Percentiles rank a stretch among this genome's conserved stretches.
These are phyloP conservation scores for Aureobasidium melanogenum DNA, from an alignment of 2,329 filamentous ascomycete species.

Conservation along the genomic window DNA sequence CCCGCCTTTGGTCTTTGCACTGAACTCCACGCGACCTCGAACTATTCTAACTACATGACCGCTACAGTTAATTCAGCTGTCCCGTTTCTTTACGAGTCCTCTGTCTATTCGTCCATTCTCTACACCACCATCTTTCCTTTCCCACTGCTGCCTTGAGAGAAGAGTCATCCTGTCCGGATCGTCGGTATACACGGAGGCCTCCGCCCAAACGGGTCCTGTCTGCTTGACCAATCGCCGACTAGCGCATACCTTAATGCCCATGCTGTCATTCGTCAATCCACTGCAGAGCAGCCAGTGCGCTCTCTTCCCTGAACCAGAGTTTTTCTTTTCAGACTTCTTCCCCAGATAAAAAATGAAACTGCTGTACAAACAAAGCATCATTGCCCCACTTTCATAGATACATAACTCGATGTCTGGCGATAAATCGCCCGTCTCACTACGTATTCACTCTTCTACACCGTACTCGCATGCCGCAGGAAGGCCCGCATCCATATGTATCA, in stretches of 20 bases:
- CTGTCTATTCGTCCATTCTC: not conserved
- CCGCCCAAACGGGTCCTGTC: slow-evolving; percentile 6
- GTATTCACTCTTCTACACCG: not conserved
- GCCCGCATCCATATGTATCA: not conserved
- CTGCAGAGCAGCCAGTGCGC: not conserved
- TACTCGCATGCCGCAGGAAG: not conserved
- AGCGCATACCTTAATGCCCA: slow-evolving; percentile 10
- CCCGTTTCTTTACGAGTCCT: not conserved
- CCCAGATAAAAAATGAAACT: slow-evolving; percentile 4
- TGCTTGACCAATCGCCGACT: slow-evolving; percentile 4
- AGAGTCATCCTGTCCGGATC: not conserved
- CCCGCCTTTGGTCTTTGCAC: not conserved
- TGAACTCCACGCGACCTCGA: not conserved
- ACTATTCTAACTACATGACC: not conserved
- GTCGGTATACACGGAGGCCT: not conserved
- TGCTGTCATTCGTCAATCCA: slow-evolving; percentile 11
- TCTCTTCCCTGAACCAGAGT: slow-evolving; percentile 2
- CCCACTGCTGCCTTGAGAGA: not conserved
- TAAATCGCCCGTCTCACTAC: not conserved
- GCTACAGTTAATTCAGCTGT: not conserved
- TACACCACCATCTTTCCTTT: not conserved
- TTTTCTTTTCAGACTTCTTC: slow-evolving; percentile 5
- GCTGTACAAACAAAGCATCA: not conserved
- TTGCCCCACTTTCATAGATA: not conserved
- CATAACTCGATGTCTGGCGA: not conserved